Conservation (phyloP, 805 yeast species). For the Metschnikowia sp. region DNA sequence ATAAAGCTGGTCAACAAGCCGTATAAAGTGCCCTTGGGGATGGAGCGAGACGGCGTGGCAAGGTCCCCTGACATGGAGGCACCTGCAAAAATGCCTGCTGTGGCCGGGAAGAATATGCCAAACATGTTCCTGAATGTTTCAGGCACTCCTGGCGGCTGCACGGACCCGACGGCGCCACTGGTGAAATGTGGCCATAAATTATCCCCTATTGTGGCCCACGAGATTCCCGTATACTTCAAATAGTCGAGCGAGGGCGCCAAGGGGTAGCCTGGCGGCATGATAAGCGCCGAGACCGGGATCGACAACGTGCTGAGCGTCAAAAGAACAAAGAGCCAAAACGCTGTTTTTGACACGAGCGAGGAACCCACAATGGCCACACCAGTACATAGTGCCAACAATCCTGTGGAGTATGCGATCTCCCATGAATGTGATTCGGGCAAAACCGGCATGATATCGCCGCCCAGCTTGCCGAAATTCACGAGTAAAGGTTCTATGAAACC, state of each 20-base stretch:
- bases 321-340: constrained; percentile 65
- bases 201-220: constrained; percentile 59
- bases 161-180: constrained; percentile 89
- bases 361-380: constrained; percentile 79
- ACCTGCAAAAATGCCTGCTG: constrained; percentile 98
- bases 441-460: constrained; percentile 53
- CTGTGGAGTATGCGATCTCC: constrained; percentile 69
- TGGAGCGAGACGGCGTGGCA: constrained; percentile 77
- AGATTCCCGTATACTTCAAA: constrained; percentile 64
- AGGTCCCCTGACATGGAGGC: constrained; percentile 98
- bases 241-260: constrained; percentile 45
- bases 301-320: constrained; percentile 71
- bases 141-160: constrained; percentile 39
- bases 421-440: constrained; percentile 72
- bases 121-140: constrained; percentile 84
- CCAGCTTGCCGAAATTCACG: constrained; percentile 63
- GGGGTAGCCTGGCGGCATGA: constrained; percentile 57
- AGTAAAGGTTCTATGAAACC: constrained; percentile 91
- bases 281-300: constrained; percentile 72
- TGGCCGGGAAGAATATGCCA: constrained; percentile 96
- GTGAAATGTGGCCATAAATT: constrained; percentile 82
- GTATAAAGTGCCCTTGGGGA: constrained; percentile 90
- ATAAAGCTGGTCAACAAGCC: constrained; percentile 77
- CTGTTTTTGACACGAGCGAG: constrained; percentile 75
- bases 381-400: constrained; percentile 67